Percentiles rank a stretch among this genome's conserved stretches.
Evolutionary conservation across 371 early-diverging fungal genomes (phyloP).

Genomic region (Actinomortierella ambigua): DNA sequence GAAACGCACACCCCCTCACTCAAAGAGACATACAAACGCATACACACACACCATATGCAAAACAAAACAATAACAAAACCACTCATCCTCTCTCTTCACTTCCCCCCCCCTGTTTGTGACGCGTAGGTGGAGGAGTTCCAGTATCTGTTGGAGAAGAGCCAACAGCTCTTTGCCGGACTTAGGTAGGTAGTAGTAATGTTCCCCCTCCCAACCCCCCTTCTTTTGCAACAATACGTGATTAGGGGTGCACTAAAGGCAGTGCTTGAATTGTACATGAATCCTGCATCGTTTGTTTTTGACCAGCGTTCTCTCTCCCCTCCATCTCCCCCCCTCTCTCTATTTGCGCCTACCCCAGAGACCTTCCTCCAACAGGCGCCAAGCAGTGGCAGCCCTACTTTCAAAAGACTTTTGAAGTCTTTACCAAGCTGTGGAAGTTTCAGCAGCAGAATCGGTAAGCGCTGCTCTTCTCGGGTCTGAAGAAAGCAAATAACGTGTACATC

Average conservation of each 20-base stretch:
- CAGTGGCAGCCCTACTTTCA: constrained; percentile 93
- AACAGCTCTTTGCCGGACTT: constrained; percentile 94
- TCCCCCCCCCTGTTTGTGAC: neutral
- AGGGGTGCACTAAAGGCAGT: neutral
- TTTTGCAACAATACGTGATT: neutral
- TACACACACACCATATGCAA: neutral
- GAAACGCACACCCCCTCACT: too few species aligned
- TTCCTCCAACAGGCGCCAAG: constrained; percentile 78
- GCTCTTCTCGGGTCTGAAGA: too few species aligned
- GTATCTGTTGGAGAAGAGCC: constrained; percentile 94
- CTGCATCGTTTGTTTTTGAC: too few species aligned
- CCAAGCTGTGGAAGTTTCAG: constrained; percentile 97
- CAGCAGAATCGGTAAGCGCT: constrained; percentile 77
- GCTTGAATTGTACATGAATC: constrained; percentile 10
- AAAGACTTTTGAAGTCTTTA: constrained; percentile 95
- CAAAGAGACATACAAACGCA: too few species aligned
- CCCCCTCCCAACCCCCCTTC: too few species aligned
- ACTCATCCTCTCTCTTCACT: neutral
- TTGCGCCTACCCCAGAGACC: constrained; percentile 52
- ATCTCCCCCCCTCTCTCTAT: too few species aligned
- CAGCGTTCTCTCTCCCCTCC: too few species aligned
- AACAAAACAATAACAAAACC: neutral
- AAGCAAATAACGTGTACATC: neutral
- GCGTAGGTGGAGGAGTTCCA: constrained; percentile 84
- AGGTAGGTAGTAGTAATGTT: constrained; percentile 54